Base-by-base conservation (phyloP, 2,329 filamentous ascomycete species). In the Hypoxylon sp. region DNA sequence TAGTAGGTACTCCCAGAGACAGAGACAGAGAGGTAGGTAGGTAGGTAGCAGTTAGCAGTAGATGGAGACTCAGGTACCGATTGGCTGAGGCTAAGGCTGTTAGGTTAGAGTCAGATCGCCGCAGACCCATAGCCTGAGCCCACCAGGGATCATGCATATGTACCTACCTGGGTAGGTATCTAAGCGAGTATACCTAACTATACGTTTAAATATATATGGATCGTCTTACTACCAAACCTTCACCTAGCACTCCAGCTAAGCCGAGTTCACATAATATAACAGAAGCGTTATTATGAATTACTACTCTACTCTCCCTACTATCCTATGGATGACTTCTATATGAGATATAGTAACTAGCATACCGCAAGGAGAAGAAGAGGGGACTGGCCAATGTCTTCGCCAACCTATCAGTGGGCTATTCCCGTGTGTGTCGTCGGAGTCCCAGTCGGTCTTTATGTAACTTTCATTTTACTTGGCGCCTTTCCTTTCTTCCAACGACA, bases 401-500 rank as follows among this genome's bases (percentile, higher is more conserved):
- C 70, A 47, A 57, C 72, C 48, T 70, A 73, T 24, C 73, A 67
- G 13, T 76, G 72, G 74, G 70, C 76, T 6, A 72, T 79, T 51
- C 72, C 79, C 26, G 64, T 76, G 19, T 82, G 84, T 56, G 83
- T 86, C 70, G 80, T 91, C 15, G 85, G 82, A 13, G 82, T 83
- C 15, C 82, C 87, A 13, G 81, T 92, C 6, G 84, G 84, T 39
- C 70, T 91, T 24, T 97, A 95, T 77, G 79, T 87, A 17, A 73
- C 85, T 26, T 88, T 91, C 65, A 78, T 97, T n/a, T 79, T 84
- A 2, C 78, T 90, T 8, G 79, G 91, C 61, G 85, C 89, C 13
- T 88, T 86, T 71, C 89, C 92, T 2, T 86, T 83, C 70, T 80
- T 97, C 54, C 94, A 98, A 76, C 84, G 91, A 79, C 88, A 94